Conservation (phyloP, 805 yeast species). For the Suhomyces pyralidae region DNA sequence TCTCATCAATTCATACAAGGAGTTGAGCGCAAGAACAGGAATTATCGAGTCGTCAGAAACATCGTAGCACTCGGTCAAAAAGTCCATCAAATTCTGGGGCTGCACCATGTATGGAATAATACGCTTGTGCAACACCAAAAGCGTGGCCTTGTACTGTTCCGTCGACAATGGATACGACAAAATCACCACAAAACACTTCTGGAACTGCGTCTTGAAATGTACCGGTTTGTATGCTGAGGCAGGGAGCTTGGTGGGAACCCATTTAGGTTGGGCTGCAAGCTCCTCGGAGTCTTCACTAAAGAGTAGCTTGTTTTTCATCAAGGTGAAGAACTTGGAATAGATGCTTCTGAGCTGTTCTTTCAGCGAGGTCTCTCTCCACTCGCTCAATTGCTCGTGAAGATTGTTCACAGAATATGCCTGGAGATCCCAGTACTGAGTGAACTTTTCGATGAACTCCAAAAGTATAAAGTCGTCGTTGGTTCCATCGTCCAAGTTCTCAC, state of each 20-base stretch:
- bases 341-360: conserved; percentile 16
- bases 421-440: conserved; percentile 66
- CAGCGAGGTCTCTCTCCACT: conserved; percentile 16
- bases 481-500: conserved; percentile 44
- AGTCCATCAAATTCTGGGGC: conserved; percentile 89
- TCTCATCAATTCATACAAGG: conserved; percentile 81
- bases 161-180: conserved; percentile 49
- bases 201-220: conserved; percentile 62
- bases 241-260: conserved; percentile 35
- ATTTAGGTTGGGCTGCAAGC: conserved; percentile 12
- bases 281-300: conserved; percentile 24
- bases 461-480: conserved; percentile 47
- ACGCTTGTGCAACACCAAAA: conserved; percentile 75
- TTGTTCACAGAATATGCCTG: conserved; percentile 69
- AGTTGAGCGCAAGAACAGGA: conserved; percentile 79
- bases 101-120: conserved; percentile 76
- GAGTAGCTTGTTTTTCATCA: conserved; percentile 30
- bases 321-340: conserved; percentile 40
- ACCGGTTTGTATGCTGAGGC: conserved; percentile 35
- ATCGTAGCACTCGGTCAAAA: conserved; percentile 81
- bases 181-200: conserved; percentile 60
- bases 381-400: conserved; percentile 25
- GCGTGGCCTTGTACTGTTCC: conserved; percentile 63
- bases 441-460: conserved; percentile 55
- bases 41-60: conserved; percentile 43